Conservation (phyloP, 257 asterid genomes). For the Jacaranda mimosifolia region DNA sequence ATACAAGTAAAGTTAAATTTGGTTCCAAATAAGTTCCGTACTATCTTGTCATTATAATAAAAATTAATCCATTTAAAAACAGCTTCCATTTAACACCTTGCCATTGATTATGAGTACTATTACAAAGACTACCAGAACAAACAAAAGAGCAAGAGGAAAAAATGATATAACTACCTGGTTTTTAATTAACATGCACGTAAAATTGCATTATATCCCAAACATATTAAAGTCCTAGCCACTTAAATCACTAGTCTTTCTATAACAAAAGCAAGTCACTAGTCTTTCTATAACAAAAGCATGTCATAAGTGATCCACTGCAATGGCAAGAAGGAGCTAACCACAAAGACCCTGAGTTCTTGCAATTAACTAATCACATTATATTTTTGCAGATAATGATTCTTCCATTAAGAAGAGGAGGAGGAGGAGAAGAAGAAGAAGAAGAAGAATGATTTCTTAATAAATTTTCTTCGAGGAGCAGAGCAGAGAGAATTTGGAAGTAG, state of each 20-base stretch:
- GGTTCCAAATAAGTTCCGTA: slow-evolving; percentile 2
- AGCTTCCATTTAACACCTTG: neutral
- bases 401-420: neutral
- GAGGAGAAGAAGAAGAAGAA: neutral
- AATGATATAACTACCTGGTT: neutral
- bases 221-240: neutral
- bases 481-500: neutral
- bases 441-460: slow-evolving; percentile 19
- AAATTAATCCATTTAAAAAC: neutral
- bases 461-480: slow-evolving; percentile 1
- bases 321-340: neutral
- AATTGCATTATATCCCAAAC: neutral
- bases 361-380: neutral
- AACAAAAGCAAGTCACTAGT: too few relatives aligned
- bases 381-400: neutral
- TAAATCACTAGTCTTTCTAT: neutral
- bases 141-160: neutral
- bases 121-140: neutral
- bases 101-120: neutral
- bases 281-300: neutral
- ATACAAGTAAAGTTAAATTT: neutral
- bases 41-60: neutral
- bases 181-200: neutral
- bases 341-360: slow-evolving; percentile 16
- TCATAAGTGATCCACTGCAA: slow-evolving; percentile 8